Percentiles rank a stretch among this genome's conserved stretches.
Conservation (phyloP, 2,329 filamentous ascomycete genomes). For the Westerdykella sp. region DNA sequence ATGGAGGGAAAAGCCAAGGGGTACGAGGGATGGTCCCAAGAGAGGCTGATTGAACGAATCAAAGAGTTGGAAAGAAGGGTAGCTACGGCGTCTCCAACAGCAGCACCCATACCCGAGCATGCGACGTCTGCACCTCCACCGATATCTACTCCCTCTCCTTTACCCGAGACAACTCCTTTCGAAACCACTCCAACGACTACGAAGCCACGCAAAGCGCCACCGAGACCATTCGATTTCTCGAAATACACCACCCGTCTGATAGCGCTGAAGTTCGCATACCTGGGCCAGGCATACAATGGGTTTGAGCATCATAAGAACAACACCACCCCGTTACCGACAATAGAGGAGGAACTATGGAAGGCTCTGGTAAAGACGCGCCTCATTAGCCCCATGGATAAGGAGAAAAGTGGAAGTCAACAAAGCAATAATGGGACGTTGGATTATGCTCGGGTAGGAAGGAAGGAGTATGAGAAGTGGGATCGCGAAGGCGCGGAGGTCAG, state of each 20-base stretch:
- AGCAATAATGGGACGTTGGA: slow-evolving; percentile 10
- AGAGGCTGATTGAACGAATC: slow-evolving; percentile 31
- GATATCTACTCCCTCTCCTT: not conserved
- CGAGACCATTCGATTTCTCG: slow-evolving; percentile 63
- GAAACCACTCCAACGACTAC: slow-evolving; percentile 13
- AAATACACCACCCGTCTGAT: slow-evolving; percentile 79
- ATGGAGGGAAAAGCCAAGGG: slow-evolving; percentile 12
- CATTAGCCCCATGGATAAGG: slow-evolving; percentile 45
- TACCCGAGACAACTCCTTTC: not conserved
- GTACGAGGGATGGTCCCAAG: slow-evolving; percentile 31
- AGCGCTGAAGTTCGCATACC: slow-evolving; percentile 87
- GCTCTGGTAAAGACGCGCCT: slow-evolving; percentile 75
- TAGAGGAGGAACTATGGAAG: slow-evolving; percentile 93
- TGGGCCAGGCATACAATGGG: slow-evolving; percentile 86
- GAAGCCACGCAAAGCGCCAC: slow-evolving; percentile 31
- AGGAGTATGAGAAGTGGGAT: slow-evolving; percentile 34
- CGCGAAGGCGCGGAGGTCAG: slow-evolving; percentile 49
- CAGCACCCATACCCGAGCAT: not conserved
- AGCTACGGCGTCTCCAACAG: not conserved
- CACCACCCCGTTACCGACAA: slow-evolving; percentile 63
- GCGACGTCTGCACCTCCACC: slow-evolving; percentile 3
- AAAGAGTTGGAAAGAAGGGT: slow-evolving; percentile 21
- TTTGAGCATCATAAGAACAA: slow-evolving; percentile 79
- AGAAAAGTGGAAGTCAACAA: slow-evolving; percentile 10
- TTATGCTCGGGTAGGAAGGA: slow-evolving; percentile 26